Evolutionary conservation across 768 basidiomycete species (phyloP).

Genomic region (Tylopilus balloui): DNA sequence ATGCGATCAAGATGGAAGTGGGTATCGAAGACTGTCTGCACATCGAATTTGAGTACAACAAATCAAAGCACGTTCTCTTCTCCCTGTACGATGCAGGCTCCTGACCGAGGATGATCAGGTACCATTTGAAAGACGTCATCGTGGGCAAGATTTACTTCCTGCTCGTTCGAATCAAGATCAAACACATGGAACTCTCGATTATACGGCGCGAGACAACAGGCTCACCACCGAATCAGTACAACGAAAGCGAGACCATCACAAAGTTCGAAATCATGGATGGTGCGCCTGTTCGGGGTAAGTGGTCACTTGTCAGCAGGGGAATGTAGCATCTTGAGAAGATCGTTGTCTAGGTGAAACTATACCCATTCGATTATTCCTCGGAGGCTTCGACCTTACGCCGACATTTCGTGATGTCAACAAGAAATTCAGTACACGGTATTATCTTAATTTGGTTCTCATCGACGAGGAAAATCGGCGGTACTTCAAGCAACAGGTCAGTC

Average conservation of each 20-base stretch:
- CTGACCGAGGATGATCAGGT: constrained; percentile 46
- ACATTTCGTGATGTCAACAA: constrained; percentile 99
- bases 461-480: constrained; percentile 98
- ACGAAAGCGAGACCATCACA: constrained; percentile 97
- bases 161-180: constrained; percentile 98
- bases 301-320: not conserved
- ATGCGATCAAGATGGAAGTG: constrained; percentile 99
- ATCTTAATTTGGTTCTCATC: constrained; percentile 93
- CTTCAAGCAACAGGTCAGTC: constrained; percentile 87
- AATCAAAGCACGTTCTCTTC: constrained; percentile 75
- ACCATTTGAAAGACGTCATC: constrained; percentile 98
- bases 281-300: constrained; percentile 86
- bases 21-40: constrained; percentile 99
- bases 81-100: not conserved
- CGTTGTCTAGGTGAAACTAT: constrained; percentile 83
- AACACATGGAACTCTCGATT: constrained; percentile 98
- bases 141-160: constrained; percentile 99
- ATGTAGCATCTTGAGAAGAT: not conserved
- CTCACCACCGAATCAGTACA: constrained; percentile 97
- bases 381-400: constrained; percentile 96
- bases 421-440: constrained; percentile 96
- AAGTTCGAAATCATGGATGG: constrained; percentile 99
- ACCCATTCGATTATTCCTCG: constrained; percentile 94
- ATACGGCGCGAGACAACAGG: constrained; percentile 97
- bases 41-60: constrained; percentile 99